phyloP scores from a whole-genome alignment of 306 rosid species.

The Glycine soja region DNA sequence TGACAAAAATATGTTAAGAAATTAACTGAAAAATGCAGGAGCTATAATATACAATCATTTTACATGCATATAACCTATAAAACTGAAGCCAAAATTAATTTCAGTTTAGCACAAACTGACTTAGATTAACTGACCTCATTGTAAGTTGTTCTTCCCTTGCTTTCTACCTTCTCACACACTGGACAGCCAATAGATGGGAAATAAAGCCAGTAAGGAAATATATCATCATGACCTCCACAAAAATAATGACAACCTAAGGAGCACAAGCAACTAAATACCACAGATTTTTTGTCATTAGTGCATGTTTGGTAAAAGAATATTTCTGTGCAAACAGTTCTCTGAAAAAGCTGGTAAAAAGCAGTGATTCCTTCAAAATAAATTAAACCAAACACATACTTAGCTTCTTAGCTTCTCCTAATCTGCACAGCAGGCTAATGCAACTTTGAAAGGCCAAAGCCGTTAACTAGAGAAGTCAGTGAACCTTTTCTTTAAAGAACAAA shows the following conservation, averaged over 20 bases:
- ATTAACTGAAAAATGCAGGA: neutral
- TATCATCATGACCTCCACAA: conserved; percentile 1
- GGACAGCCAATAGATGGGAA: conserved; percentile 48
- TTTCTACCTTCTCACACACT: conserved; percentile 99
- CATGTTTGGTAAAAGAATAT: neutral
- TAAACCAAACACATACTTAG: neutral
- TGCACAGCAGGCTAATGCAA: conserved; percentile 14
- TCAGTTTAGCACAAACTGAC: conserved; percentile 31
- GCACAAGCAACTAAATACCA: conserved; percentile 31
- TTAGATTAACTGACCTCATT: conserved; percentile 72
- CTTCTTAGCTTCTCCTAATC: conserved; percentile 28
- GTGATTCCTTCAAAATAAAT: neutral
- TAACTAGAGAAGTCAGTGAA: conserved; percentile 15
- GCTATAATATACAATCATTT: neutral
- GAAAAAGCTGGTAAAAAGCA: neutral
- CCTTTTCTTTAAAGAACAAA: conserved; percentile 29
- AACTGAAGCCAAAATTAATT: conserved; percentile 26
- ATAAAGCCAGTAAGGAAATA: conserved; percentile 33
- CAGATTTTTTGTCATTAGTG: neutral
- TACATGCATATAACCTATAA: neutral
- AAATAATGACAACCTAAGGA: conserved; percentile 10
- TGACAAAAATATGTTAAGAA: conserved; percentile 2
- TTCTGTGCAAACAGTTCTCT: neutral
- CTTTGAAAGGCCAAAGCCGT: neutral
- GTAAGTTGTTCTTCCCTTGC: conserved; percentile 98